These are phyloP conservation scores for Cladophialophora immunda DNA, from an alignment of 2,329 filamentous ascomycete genomes.

Conservation along the genomic window DNA sequence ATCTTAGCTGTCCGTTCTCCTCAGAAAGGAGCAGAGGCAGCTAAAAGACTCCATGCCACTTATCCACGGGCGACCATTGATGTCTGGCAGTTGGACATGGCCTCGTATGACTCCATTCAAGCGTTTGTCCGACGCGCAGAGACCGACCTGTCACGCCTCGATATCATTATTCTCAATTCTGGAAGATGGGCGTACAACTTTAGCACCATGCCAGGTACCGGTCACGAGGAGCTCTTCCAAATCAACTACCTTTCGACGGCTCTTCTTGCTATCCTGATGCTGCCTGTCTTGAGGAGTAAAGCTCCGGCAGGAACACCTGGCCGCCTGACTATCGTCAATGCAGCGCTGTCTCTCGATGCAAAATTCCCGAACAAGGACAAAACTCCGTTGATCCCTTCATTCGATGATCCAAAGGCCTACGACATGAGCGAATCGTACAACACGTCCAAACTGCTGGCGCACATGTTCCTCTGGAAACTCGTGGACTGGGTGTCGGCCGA, in stretches of 20 bases:
- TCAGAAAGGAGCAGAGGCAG: constrained; percentile 55
- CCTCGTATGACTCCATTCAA: constrained; percentile 55
- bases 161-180: constrained; percentile 59
- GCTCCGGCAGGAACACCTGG: constrained; percentile 26
- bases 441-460: constrained; percentile 46
- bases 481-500: constrained; percentile 50
- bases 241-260: constrained; percentile 44
- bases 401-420: constrained; percentile 45
- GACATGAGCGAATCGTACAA: constrained; percentile 40
- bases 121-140: constrained; percentile 51
- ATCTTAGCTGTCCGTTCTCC: constrained; percentile 59
- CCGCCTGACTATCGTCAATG: constrained; percentile 36
- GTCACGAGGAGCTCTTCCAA: constrained; percentile 54
- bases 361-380: constrained; percentile 35
- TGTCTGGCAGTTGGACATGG: constrained; percentile 62
- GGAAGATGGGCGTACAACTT: constrained; percentile 44
- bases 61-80: constrained; percentile 53
- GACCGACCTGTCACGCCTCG: constrained; percentile 49
- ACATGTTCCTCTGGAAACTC: constrained; percentile 50
- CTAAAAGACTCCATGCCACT: constrained; percentile 45
- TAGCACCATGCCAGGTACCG: constrained; percentile 41
- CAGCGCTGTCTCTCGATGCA: constrained; percentile 36
- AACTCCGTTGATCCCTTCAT: constrained; percentile 40
- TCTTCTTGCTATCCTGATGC: constrained; percentile 41
- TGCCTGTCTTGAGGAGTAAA: constrained; percentile 44